Evolutionary conservation across 345 rosid genomes (phyloP).

Genomic region (Nasturtium officinale): DNA sequence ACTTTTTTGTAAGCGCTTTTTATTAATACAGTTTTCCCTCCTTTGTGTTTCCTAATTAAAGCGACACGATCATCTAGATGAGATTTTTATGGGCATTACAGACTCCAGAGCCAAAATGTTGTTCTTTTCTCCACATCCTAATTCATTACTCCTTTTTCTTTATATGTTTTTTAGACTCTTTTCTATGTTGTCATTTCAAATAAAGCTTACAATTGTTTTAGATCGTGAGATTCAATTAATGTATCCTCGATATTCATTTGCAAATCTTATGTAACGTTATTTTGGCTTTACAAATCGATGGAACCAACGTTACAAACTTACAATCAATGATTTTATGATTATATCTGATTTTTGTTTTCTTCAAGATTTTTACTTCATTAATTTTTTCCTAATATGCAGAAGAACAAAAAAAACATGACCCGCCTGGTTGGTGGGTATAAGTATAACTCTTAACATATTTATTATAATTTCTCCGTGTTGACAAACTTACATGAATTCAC

Average conservation of each 20-base stretch:
- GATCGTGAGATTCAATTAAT: not conserved
- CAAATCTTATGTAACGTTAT: not conserved
- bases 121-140: conserved; percentile 21
- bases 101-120: conserved; percentile 4
- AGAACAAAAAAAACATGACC: not conserved
- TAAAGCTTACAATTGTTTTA: conserved; percentile 15
- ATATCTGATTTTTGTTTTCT: not conserved
- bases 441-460: not conserved
- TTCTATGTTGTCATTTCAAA: conserved; percentile 18
- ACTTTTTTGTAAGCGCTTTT: not conserved
- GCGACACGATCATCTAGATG: conserved; percentile 34
- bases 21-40: conserved; percentile 26
- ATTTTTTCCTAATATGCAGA: not conserved
- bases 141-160: conserved; percentile 24
- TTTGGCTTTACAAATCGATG: not conserved
- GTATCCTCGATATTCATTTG: not conserved
- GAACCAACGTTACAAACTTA: not conserved
- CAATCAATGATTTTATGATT: not conserved
- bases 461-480: not conserved
- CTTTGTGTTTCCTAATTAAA: conserved; percentile 41
- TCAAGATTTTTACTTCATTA: not conserved
- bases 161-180: not conserved
- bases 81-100: conserved; percentile 23
- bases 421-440: conserved; percentile 6
- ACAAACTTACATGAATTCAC: no score